Percentiles rank a stretch among this genome's conserved stretches.
phyloP scores from a whole-genome alignment of 305 asterid species.

The Plantago coronopus region DNA sequence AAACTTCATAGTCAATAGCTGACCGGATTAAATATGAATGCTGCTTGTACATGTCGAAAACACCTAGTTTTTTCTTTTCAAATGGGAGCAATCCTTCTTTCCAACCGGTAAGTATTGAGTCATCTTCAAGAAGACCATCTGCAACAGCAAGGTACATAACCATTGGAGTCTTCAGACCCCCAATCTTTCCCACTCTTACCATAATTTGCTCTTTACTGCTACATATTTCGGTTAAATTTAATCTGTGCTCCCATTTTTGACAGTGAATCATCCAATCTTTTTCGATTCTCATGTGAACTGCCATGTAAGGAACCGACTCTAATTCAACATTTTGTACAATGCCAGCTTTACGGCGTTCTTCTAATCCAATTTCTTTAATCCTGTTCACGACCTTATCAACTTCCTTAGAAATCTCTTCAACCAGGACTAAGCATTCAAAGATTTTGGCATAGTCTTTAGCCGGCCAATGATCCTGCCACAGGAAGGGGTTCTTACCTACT shows the following conservation, averaged over 20 bases:
- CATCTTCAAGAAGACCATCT: slow-evolving; percentile 76
- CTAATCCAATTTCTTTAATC: slow-evolving; percentile 51
- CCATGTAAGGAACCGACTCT: slow-evolving; percentile 44
- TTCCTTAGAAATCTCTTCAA: slow-evolving; percentile 59
- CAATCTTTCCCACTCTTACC: slow-evolving; percentile 57
- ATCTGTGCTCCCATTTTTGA: slow-evolving; percentile 71
- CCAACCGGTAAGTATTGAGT: slow-evolving; percentile 63
- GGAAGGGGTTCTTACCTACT: slow-evolving; percentile 81
- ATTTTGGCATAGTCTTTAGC: slow-evolving; percentile 71
- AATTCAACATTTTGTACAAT: neutral
- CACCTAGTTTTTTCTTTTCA: slow-evolving; percentile 75
- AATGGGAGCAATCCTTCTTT: slow-evolving; percentile 54
- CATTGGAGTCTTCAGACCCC: slow-evolving; percentile 46
- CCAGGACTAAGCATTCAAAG: slow-evolving; percentile 66
- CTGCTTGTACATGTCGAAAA: slow-evolving; percentile 51
- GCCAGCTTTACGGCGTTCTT: slow-evolving; percentile 24
- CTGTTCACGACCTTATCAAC: slow-evolving; percentile 74
- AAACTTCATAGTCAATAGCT: slow-evolving; percentile 90
- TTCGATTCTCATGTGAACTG: slow-evolving; percentile 97
- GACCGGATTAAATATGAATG: slow-evolving; percentile 71
- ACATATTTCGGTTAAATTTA: slow-evolving; percentile 59
- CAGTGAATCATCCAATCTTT: slow-evolving; percentile 97
- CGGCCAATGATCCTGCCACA: slow-evolving; percentile 97
- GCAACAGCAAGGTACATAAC: slow-evolving; percentile 79
- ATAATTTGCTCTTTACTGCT: slow-evolving; percentile 74